Conservation (phyloP, 2,329 filamentous ascomycete species). For the Balansia obtecta region DNA sequence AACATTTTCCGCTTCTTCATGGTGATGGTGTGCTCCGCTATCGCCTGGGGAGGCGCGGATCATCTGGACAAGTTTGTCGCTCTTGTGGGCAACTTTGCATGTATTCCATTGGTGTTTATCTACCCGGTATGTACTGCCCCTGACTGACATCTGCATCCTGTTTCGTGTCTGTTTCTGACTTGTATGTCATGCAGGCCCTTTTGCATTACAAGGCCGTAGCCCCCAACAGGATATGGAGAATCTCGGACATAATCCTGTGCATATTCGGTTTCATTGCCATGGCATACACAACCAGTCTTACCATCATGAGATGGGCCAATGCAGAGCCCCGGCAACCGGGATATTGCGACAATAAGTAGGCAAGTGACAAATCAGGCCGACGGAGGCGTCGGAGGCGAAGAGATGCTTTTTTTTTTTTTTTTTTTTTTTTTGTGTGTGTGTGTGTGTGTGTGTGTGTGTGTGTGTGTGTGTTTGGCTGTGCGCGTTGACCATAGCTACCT, state of each 20-base stretch:
- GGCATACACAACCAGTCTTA: conserved; percentile 82
- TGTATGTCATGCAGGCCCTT: conserved; percentile 53
- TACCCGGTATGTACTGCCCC: conserved; percentile 64
- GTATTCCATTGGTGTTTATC: conserved; percentile 91
- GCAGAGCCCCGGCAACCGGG: conserved; percentile 37
- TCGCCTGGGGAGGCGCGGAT: conserved; percentile 86
- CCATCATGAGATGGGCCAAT: conserved; percentile 73
- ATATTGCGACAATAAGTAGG: conserved; percentile 37
- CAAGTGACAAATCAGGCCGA: neutral
- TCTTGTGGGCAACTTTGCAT: conserved; percentile 92
- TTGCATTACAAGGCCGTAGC: conserved; percentile 79
- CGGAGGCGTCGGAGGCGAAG: neutral
- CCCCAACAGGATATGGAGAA: conserved; percentile 51
- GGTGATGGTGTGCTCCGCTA: conserved; percentile 70
- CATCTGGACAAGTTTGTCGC: conserved; percentile 96
- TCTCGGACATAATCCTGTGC: conserved; percentile 63
- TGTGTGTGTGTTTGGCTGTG: neutral
- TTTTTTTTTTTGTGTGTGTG: too few species aligned
- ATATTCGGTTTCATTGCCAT: conserved; percentile 78
- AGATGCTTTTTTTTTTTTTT: neutral
- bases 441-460: too few species aligned
- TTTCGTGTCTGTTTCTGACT: neutral
- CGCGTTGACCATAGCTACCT: neutral
- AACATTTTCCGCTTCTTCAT: conserved; percentile 92
- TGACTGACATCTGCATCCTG: neutral